Percentiles rank a stretch among this genome's conserved stretches.
Conservation (phyloP, 2,329 filamentous ascomycete species). For the Ceratocystis diversiconidia region DNA sequence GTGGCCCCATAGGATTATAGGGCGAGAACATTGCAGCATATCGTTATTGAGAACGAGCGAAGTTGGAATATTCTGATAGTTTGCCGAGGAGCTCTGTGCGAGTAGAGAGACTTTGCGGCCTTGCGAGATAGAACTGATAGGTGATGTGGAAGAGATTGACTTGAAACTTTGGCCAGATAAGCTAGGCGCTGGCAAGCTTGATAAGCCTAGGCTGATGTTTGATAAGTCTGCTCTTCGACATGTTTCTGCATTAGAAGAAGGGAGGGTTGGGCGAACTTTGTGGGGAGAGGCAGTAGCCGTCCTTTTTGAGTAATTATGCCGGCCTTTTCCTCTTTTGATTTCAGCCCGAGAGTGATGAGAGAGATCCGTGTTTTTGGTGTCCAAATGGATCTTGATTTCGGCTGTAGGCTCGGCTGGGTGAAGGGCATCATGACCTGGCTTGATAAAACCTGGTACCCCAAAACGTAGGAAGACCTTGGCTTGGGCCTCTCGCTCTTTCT, state of each 20-base stretch:
- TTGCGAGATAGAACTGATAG: constrained; percentile 16
- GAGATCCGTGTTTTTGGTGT: not conserved
- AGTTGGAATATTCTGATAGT: not conserved
- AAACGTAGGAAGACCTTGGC: not conserved
- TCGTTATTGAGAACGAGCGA: not conserved
- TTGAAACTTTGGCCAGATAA: constrained; percentile 9
- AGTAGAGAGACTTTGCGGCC: constrained; percentile 11
- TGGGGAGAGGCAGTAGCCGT: not conserved
- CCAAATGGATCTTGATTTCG: not conserved
- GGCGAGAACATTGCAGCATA: not conserved
- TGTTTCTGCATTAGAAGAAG: not conserved
- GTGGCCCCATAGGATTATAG: not conserved
- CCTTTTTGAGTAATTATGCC: not conserved
- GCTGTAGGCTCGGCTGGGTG: too few relatives aligned
- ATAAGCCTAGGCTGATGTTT: constrained; percentile 3
- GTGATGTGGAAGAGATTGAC: constrained; percentile 12
- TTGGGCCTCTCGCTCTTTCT: constrained; percentile 1
- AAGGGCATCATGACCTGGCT: not conserved
- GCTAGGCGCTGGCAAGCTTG: constrained; percentile 15
- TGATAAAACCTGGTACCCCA: not conserved
- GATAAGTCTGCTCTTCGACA: not conserved
- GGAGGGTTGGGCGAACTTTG: not conserved
- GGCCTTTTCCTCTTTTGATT: not conserved
- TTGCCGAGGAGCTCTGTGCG: not conserved
- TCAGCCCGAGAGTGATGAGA: not conserved